Evolutionary conservation across 306 rosid species (phyloP), one percentile per base, ranked within the genome.

Genomic region (Rosa persica): DNA sequence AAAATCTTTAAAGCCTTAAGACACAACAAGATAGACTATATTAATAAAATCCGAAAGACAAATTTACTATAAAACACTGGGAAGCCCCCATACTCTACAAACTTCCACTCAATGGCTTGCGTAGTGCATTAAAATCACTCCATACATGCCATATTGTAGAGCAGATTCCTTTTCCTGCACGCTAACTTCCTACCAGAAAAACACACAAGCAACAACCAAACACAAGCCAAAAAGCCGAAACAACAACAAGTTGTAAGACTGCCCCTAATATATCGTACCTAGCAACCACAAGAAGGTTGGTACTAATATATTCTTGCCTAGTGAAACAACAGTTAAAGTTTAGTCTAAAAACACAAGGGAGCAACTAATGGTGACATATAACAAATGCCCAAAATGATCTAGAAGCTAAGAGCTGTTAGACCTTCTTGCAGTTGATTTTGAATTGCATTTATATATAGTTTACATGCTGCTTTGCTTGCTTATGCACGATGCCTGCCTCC

Each of bases 41-140:
- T 72, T 48, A 30, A 19, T 44, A 72, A 27, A 16, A 30, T 34
- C 38, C 22, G 16, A 15, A 12, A 70, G 13, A 12, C 11, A 6
- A 5, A 57, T 34, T 13, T 12, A n/a, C 6, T 23, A 72, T 38
- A 57, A 16, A 71, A 72, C 75, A 72, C 15, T 17, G 75, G 75
- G 62, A 70, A 43, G 55, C 55, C 22, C 75, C 60, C 75, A 25
- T 44, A 48, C 49, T 70, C 75, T 70, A 70, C 75, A 70, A 70
- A 46, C 58, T 44, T 27, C 42, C 57, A 25, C 74, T 47, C 57
- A 27, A 70, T 48, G 75, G 60, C 54, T 23, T 27, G 39, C 12
- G 19, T 0, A 69, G 39, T 69, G n/a, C 57, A 44, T 23, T 13
- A 12, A 30, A 30, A 30, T 30, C 74, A 25, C 74, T 70, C 4